Evolutionary conservation across 106 monocot species (phyloP).

Genomic region (Vanilla planifolia): DNA sequence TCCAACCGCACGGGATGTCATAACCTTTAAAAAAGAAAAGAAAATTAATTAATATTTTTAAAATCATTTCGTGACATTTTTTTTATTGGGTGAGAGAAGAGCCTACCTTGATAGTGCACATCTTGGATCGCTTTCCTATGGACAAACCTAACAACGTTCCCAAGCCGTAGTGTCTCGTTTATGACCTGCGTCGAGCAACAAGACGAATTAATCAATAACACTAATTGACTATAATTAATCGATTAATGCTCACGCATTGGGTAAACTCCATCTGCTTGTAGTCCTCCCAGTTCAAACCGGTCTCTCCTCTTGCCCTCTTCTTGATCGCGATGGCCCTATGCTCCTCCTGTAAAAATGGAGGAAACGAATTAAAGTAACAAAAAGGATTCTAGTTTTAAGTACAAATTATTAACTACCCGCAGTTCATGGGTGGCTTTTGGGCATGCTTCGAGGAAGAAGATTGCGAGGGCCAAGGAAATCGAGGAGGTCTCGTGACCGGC

Average conservation of each 20-base stretch:
- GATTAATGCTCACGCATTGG: slow-evolving; percentile 6
- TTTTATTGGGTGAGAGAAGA: not conserved
- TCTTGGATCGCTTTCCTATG: slow-evolving; percentile 65
- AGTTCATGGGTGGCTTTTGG: slow-evolving; percentile 55
- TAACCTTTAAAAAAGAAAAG: slow-evolving; percentile 26
- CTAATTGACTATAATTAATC: not conserved
- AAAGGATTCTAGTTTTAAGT: not conserved
- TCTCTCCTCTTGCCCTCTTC: slow-evolving; percentile 7
- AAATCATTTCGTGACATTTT: too few relatives aligned
- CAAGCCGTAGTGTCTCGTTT: slow-evolving; percentile 82
- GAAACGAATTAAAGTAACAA: not conserved
- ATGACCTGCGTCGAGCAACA: slow-evolving; percentile 50
- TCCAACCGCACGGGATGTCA: slow-evolving; percentile 78
- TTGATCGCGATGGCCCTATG: not conserved
- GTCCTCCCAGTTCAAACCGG: slow-evolving; percentile 18
- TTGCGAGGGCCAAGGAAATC: slow-evolving; percentile 57
- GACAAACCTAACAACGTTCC: slow-evolving; percentile 78
- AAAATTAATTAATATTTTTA: not conserved
- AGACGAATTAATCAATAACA: not conserved
- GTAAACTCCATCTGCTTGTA: slow-evolving; percentile 21
- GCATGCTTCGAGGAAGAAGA: slow-evolving; percentile 65
- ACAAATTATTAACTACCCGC: slow-evolving; percentile 27
- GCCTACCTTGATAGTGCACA: slow-evolving; percentile 52
- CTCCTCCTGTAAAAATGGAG: slow-evolving; percentile 3
- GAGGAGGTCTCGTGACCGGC: slow-evolving; percentile 97